Evolutionary conservation across 2,329 filamentous ascomycete species (phyloP).

Genomic region (Verticillium longisporum): DNA sequence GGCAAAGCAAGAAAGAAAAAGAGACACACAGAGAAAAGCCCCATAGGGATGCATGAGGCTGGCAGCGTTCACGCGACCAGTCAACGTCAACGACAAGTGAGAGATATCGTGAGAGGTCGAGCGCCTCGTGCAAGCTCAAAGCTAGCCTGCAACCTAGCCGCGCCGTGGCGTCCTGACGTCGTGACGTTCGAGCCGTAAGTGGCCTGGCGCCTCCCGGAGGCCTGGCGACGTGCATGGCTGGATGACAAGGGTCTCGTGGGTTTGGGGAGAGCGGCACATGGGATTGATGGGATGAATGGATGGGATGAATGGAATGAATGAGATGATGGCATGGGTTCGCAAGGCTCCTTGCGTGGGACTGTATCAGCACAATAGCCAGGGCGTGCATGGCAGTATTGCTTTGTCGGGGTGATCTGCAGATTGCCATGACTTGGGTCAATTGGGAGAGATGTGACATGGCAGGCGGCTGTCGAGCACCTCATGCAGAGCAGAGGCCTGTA

Average conservation of each 20-base stretch:
- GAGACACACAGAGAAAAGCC: not conserved
- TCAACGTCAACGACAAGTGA: not conserved
- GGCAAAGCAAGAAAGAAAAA: not conserved
- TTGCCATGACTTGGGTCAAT: not conserved
- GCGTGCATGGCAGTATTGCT: not conserved
- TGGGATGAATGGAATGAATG: too few species aligned
- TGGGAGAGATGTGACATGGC: not conserved
- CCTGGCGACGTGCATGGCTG: not conserved
- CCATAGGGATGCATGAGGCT: constrained; percentile 11
- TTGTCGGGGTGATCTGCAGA: not conserved
- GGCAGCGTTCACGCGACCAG: not conserved
- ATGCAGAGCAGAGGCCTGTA: not conserved
- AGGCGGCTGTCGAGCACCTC: not conserved
- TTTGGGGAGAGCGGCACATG: too few species aligned
- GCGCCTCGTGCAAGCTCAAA: not conserved
- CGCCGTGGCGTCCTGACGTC: not conserved
- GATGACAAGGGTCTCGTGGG: not conserved
- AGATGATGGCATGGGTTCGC: not conserved
- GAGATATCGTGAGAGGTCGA: not conserved
- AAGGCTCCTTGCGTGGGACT: not conserved
- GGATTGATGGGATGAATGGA: not conserved
- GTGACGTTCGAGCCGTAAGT: not conserved
- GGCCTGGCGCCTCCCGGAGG: not conserved
- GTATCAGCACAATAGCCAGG: not conserved
- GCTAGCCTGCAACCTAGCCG: not conserved